These are phyloP conservation scores for Fragaria nilgerrensis DNA, from an alignment of 306 rosid species.

Conservation along the genomic window DNA sequence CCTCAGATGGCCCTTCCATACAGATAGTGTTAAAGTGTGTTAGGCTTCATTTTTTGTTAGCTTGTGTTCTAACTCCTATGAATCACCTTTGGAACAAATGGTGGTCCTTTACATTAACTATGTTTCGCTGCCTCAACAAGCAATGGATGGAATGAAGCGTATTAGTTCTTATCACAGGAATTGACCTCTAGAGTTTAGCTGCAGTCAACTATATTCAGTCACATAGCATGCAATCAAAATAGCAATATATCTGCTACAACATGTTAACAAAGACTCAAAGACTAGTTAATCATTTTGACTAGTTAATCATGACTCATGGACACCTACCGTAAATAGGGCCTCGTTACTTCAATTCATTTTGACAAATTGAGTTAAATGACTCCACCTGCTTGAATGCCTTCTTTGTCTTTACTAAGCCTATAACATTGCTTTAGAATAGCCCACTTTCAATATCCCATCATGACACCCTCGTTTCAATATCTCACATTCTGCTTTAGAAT, in stretches of 20 bases:
- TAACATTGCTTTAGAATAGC: too few relatives aligned
- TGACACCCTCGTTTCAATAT: background rate
- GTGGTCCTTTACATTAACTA: background rate
- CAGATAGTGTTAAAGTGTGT: background rate
- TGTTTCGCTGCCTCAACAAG: background rate
- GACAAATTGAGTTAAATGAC: background rate
- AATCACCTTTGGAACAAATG: background rate
- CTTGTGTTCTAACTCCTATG: background rate
- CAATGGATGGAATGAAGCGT: background rate
- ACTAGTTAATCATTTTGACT: background rate
- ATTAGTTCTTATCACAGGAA: background rate
- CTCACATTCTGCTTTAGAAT: background rate
- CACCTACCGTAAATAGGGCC: background rate
- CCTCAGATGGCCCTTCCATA: background rate
- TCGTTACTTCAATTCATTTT: background rate
- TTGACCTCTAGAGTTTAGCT: background rate
- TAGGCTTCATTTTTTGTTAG: background rate
- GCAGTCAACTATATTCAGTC: background rate
- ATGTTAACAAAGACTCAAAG: background rate
- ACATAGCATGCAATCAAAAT: background rate
- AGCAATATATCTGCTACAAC: background rate
- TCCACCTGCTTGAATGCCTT: background rate
- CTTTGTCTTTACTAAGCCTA: background rate
- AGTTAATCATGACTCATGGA: background rate
- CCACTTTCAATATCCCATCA: background rate